phyloP scores from a whole-genome alignment of 2,329 filamentous ascomycete species.

The Colletotrichum lupini region DNA sequence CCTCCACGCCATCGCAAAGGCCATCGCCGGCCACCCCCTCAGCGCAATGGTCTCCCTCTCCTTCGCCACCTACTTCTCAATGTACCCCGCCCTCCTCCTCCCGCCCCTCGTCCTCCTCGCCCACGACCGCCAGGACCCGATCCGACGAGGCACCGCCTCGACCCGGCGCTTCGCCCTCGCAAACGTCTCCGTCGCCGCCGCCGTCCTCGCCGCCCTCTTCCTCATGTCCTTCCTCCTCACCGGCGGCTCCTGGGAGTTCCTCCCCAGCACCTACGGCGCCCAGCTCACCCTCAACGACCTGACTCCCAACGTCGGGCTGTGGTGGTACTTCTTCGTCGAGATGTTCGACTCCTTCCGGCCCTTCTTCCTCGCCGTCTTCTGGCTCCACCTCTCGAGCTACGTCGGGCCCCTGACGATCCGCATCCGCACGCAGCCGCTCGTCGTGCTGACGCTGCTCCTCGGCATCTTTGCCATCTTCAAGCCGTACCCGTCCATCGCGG shows the following conservation, averaged over 20 bases:
- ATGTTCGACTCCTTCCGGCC: slow-evolving; percentile 98
- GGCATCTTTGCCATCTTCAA: slow-evolving; percentile 97
- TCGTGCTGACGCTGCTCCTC: slow-evolving; percentile 83
- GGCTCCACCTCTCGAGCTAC: slow-evolving; percentile 93
- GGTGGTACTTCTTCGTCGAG: slow-evolving; percentile 99
- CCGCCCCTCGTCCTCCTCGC: slow-evolving; percentile 84
- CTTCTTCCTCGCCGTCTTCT: slow-evolving; percentile 98
- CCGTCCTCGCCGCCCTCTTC: slow-evolving; percentile 71
- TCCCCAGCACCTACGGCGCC: slow-evolving; percentile 90
- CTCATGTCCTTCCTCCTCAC: slow-evolving; percentile 79
- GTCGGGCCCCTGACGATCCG: slow-evolving; percentile 87
- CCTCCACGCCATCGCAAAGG: slow-evolving; percentile 84
- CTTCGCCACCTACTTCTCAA: slow-evolving; percentile 88
- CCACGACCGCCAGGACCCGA: slow-evolving; percentile 71
- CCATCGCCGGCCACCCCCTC: slow-evolving; percentile 77
- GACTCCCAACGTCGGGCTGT: slow-evolving; percentile 93
- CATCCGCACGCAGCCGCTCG: slow-evolving; percentile 85
- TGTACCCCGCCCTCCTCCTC: slow-evolving; percentile 90
- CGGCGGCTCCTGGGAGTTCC: slow-evolving; percentile 85
- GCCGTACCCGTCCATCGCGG: slow-evolving; percentile 93
- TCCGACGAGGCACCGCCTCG: slow-evolving; percentile 47
- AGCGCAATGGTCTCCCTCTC: slow-evolving; percentile 87
- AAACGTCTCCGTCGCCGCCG: slow-evolving; percentile 63
- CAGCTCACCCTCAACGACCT: slow-evolving; percentile 91
- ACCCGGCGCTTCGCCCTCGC: slow-evolving; percentile 62